These are phyloP conservation scores for Colletotrichum tropicale DNA, from an alignment of 2,329 filamentous ascomycete species.

Conservation along the genomic window DNA sequence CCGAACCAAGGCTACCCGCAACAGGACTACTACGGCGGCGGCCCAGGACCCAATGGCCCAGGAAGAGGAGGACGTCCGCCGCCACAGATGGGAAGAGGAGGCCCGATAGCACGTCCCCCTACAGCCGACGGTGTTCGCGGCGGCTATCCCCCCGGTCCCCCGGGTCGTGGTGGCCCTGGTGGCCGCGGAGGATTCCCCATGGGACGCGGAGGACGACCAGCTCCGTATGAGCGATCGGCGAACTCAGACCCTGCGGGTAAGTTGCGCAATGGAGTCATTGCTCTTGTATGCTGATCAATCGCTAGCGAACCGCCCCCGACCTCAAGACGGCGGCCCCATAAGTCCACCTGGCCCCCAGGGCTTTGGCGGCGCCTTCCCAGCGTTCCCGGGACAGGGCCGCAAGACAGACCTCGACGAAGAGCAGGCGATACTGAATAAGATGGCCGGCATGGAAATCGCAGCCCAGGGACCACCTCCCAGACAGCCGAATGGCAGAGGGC, in stretches of 20 bases:
- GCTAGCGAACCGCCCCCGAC: conserved; percentile 31
- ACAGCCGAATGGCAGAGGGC: conserved; percentile 28
- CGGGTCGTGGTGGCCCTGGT: conserved; percentile 35
- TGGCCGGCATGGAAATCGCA: conserved; percentile 44
- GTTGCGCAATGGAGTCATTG: conserved; percentile 19
- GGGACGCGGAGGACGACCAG: conserved; percentile 43
- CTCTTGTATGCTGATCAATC: neutral
- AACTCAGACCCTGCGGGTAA: conserved; percentile 47
- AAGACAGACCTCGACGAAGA: conserved; percentile 46
- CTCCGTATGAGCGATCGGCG: conserved; percentile 39
- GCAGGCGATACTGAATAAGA: conserved; percentile 42
- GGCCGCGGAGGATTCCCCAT: conserved; percentile 36
- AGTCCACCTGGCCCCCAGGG: conserved; percentile 31
- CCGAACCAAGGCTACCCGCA: conserved; percentile 43
- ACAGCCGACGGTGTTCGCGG: conserved; percentile 41
- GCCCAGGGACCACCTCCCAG: conserved; percentile 24
- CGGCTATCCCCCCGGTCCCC: conserved; percentile 43
- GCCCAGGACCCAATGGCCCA: conserved; percentile 36
- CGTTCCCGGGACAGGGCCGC: conserved; percentile 44
- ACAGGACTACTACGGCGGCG: conserved; percentile 50
- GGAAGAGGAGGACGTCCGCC: conserved; percentile 46
- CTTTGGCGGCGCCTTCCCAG: conserved; percentile 39
- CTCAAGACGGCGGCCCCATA: conserved; percentile 31
- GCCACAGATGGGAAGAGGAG: conserved; percentile 48
- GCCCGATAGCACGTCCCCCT: conserved; percentile 46